Evolutionary conservation across 192 early-diverging fungal species (phyloP).

Genomic region (Funneliformis mosseae): DNA sequence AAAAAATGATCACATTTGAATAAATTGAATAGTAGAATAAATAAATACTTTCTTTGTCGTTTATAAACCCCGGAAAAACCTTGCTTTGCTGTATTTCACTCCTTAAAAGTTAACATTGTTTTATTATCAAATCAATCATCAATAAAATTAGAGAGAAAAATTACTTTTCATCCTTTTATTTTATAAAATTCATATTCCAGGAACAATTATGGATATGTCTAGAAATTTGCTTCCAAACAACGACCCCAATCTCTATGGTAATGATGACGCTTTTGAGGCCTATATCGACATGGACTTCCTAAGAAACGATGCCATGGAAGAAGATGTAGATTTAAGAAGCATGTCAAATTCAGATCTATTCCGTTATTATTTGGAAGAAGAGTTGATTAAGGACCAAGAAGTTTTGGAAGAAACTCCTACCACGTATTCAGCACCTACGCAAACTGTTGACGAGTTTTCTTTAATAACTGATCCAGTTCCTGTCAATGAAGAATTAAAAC

Average conservation of each 20-base stretch:
- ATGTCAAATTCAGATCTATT: constrained; percentile 31
- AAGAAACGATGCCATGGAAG: constrained; percentile 26
- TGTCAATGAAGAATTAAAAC: neutral
- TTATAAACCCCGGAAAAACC: too few species aligned
- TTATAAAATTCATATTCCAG: too few species aligned
- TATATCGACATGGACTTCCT: constrained; percentile 28
- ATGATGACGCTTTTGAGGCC: constrained; percentile 16
- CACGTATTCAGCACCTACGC: constrained; percentile 3
- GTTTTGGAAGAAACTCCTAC: neutral
- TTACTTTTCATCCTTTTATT: too few species aligned
- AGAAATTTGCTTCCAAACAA: neutral
- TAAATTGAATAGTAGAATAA: too few species aligned
- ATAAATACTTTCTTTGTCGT: too few species aligned
- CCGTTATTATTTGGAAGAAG: constrained; percentile 29
- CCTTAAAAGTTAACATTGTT: too few species aligned
- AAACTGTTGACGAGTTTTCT: constrained; percentile 9
- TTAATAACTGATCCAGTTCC: constrained; percentile 1
- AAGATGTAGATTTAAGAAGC: constrained; percentile 20
- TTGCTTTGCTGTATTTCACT: too few species aligned
- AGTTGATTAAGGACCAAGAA: constrained; percentile 7
- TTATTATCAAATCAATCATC: too few species aligned
- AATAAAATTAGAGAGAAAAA: too few species aligned
- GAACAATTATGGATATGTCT: neutral
- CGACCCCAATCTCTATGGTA: constrained; percentile 6
- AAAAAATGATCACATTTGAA: too few species aligned